Base-by-base conservation (phyloP, 1,139 yeast genomes). In the Debaryomyces nepalensis region DNA sequence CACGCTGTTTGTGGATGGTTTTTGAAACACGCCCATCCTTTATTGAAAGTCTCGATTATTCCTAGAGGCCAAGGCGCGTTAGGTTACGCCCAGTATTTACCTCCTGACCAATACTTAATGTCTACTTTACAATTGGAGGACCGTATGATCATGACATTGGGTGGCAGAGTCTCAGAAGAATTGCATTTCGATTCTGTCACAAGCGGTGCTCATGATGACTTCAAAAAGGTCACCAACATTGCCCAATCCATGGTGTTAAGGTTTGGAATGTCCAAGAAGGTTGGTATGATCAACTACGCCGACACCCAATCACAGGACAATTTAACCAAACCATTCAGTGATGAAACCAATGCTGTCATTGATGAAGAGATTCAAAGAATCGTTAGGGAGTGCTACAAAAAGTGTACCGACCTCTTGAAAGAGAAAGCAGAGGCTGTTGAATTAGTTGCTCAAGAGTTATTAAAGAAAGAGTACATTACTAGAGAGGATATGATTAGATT, bases 1-100 rank as follows among this genome's bases (percentile, higher is more conserved):
- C 99, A 93, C 65, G 99, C 99, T 4, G 82, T 93, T 46, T 91
- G 98, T 68, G 99, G 99, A 9, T 93, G 99, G 99, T 90, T 70
- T 61, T 75, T 93, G 57, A 80, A 83, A 66, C 78, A 77, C 65
- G 97, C 98, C 2, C 96, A 90, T 59, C 99, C 99, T 7, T 72
- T 93, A 48, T 78, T 93, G 52, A 93, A 93, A 68, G 99, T 93
- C 12, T 88, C 97, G 5, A 93, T 93, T 57, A 89, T 93, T 49
- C 99, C 99, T 41, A 82, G 98, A 60, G 98, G 98, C 7, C 90
- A 85, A 68, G 97, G 96, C 42, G 96, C 98, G 2, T 74, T 93
- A 43, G 99, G 99, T n/a, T 93, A 93, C 64, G 99, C 99, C 1
- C 97, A 93, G 64, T 93, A 93, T 61, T 75, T 95, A 49, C 99